Evolutionary conservation across 148 eudicot species (phyloP).

Genomic region (Polygonum aviculare): DNA sequence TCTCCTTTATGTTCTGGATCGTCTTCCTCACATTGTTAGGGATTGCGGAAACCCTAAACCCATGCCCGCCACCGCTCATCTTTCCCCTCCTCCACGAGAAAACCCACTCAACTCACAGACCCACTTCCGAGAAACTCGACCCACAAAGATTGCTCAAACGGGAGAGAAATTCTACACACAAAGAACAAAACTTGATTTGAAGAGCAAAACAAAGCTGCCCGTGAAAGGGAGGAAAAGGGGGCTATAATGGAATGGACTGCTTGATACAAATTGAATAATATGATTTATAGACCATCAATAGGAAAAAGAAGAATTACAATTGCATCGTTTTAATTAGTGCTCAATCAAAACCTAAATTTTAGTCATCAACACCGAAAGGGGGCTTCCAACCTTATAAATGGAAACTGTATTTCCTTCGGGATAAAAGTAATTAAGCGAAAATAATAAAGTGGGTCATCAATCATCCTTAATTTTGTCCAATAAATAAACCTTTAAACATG

Average conservation of each 20-base stretch:
- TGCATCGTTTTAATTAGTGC: background rate
- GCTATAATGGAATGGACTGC: conserved; percentile 9
- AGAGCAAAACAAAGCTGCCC: background rate
- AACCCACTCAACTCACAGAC: background rate
- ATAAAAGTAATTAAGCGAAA: background rate
- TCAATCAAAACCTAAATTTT: background rate
- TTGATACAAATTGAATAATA: conserved; percentile 1
- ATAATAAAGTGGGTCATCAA: background rate
- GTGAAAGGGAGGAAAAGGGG: conserved; percentile 5
- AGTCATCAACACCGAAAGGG: background rate
- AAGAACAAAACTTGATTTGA: background rate
- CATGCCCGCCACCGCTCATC: conserved; percentile 37
- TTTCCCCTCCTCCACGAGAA: conserved; percentile 10
- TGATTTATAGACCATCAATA: conserved; percentile 6
- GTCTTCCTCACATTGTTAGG: conserved; percentile 38
- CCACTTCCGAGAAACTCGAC: background rate
- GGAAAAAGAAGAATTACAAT: background rate
- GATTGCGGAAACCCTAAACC: conserved; percentile 35
- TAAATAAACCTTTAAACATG: background rate
- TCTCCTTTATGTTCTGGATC: conserved; percentile 56
- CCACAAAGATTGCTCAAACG: background rate
- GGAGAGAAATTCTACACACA: background rate
- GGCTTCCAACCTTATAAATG: background rate
- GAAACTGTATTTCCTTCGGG: background rate
- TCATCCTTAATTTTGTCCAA: background rate